Evolutionary conservation across 805 yeast species (phyloP), one percentile per base, ranked within the genome.

Genomic region (Lipomyces sp.): DNA sequence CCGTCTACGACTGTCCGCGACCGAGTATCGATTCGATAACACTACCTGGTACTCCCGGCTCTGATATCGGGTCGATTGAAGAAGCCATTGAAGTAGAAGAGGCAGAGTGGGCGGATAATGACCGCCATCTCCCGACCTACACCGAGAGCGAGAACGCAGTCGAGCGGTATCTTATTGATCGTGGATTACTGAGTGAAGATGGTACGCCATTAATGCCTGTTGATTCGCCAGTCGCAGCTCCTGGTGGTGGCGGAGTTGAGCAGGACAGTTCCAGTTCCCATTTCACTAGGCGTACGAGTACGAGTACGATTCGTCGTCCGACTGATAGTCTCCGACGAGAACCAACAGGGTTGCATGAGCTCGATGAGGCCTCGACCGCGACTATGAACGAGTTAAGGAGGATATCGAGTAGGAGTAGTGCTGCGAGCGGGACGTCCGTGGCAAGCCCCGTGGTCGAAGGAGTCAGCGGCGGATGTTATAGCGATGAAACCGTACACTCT

Each of bases 31-130:
- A 62, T 34, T 13, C 35, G 53, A 4, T 55, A 5, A 50, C 34
- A 15, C 50, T 59, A 13, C 34, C 34, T 29, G 34, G n/a, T 24
- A 33, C 33, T 34, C 29, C 53, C 58, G 34, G 62, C 10, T 30
- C 51, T 33, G 53, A 30, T 4, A 33, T 33, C 6, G 60, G 35
- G 45, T 24, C 60, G 15, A 33, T 57, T 1, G 67, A 58, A 18
- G 62, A 63, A 4, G 66, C 64, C 29, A 53, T 66, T 29, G 71
- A 64, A 37, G 68, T 60, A 54, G 71, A 68, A 39, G 70, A 64
- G 53, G 64, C 66, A 37, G 71, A 66, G n/a, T 68, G 71, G 69
- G 69, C 56, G 50, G 66, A 53, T 42, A 68, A 67, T 48, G 72
- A 64, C 45, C 55, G 65, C 24, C 66, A 50, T 24, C 53, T 68